phyloP scores from a whole-genome alignment of 2,329 filamentous ascomycete genomes.

The Xylaria sp. region DNA sequence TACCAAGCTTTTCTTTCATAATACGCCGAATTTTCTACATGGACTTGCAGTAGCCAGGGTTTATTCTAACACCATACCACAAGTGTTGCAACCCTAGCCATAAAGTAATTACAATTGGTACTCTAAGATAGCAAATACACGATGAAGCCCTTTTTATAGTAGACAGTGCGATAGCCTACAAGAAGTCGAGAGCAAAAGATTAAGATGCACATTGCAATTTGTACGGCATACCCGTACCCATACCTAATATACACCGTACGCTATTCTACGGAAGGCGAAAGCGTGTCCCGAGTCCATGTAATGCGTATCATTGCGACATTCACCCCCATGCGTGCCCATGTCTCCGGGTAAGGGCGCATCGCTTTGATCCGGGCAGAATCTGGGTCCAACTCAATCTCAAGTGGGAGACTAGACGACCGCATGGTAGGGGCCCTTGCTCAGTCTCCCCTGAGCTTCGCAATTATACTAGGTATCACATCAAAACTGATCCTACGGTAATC shows the following conservation, averaged over 20 bases:
- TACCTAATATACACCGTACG: constrained; percentile 4
- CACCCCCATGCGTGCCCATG: constrained; percentile 7
- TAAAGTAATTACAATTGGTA: not conserved
- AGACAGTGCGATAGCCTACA: constrained; percentile 7
- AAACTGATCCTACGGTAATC: constrained; percentile 33
- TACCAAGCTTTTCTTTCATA: constrained; percentile 9
- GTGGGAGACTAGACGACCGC: not conserved
- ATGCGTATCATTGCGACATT: constrained; percentile 22
- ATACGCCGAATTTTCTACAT: constrained; percentile 8
- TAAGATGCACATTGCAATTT: constrained; percentile 4
- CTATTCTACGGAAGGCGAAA: constrained; percentile 14
- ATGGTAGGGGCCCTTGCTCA: constrained; percentile 29
- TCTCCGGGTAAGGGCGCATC: constrained; percentile 11
- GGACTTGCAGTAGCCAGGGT: not conserved
- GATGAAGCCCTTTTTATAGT: not conserved
- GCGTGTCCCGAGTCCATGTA: constrained; percentile 22
- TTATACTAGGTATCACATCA: constrained; percentile 18
- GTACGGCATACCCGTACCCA: not conserved
- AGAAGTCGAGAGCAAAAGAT: not conserved
- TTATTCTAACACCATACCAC: not conserved
- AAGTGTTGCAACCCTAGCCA: not conserved
- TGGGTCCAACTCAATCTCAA: constrained; percentile 23
- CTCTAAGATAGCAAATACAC: not conserved
- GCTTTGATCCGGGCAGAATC: constrained; percentile 9
- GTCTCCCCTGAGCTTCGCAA: constrained; percentile 26